phyloP scores from a whole-genome alignment of 2,329 filamentous ascomycete species.

The Cadophora malorum region DNA sequence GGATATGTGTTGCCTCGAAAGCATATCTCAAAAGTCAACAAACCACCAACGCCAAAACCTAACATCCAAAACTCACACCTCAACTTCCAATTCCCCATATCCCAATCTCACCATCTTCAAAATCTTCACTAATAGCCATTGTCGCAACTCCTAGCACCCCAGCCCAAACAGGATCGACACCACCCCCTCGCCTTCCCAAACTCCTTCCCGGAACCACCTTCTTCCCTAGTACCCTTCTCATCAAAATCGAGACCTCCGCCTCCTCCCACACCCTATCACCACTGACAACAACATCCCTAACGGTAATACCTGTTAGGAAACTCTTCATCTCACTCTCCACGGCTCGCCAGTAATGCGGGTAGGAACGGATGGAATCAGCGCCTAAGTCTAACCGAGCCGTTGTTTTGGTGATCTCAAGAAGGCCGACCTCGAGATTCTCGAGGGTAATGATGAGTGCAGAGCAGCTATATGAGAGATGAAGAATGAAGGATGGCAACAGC shows the following conservation, averaged over 20 bases:
- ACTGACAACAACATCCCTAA: not conserved
- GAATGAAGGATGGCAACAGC: not conserved
- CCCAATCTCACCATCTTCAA: not conserved
- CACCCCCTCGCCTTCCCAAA: not conserved
- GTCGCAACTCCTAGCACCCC: constrained; percentile 4
- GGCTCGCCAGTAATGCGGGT: not conserved
- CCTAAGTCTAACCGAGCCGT: not conserved
- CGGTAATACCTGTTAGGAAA: not conserved
- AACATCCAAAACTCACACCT: not conserved
- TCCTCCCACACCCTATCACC: constrained; percentile 3
- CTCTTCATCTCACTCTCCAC: constrained; percentile 3
- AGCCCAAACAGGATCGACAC: not conserved
- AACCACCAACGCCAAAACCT: not conserved
- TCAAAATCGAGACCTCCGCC: not conserved
- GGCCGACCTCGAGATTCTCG: not conserved
- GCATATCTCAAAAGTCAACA: too few species aligned
- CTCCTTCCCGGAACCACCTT: not conserved
- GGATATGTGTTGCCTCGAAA: too few species aligned
- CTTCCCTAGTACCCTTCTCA: constrained; percentile 1
- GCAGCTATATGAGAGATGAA: not conserved
- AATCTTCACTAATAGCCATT: not conserved
- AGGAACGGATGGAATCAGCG: not conserved
- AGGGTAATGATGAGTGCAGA: not conserved
- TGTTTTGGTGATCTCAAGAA: not conserved
- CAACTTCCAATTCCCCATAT: too few species aligned